Base-by-base conservation (phyloP, 2,329 filamentous ascomycete species). In the Alternaria triticimaculans region DNA sequence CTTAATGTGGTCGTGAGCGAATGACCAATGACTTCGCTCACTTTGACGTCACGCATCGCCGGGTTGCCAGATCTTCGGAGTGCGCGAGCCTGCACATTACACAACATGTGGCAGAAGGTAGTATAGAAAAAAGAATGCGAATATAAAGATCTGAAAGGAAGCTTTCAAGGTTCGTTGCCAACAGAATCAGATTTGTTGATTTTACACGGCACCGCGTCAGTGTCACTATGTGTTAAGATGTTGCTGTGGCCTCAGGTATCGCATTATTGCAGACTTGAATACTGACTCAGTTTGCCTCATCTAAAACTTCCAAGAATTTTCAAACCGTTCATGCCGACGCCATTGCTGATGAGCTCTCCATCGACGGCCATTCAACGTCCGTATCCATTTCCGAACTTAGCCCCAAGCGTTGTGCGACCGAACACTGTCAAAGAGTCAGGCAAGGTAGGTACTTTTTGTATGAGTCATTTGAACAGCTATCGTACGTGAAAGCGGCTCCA, bases 41-140 rank as follows among this genome's bases (percentile, higher is more conserved):
- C 23, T 28, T 48, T 62, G 58, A 64, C 54, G 62, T 61, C 58
- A 64, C 48, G 15, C 53, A 56, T 57, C 57, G 49, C 30, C 50
- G 56, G n/a, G 4, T 28, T 11, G 25, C 15, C 46, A 18, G 3
- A 11, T 10, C 28, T 6, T 30, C 28, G 28, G 12, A 30, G 1
- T 20, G 46, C 25, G 15, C 46, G 23, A 25, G 12, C 1, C 25
- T 18, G 18, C 46, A 12, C 5, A 15, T 9, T 8, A 3, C 12
- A 45, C 5, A n/a, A n/a, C n/a, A n/a, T n/a, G n/a, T n/a, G n/a
- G n/a, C n/a, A n/a, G n/a, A n/a, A n/a, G n/a, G n/a, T n/a, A n/a
- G n/a, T n/a, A n/a, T n/a, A n/a, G n/a, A n/a, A n/a, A n/a, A n/a
- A n/a, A n/a, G n/a, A n/a, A n/a, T n/a, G n/a, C n/a, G n/a, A n/a